Evolutionary conservation across 768 basidiomycete species (phyloP), one percentile per base, ranked within the genome.

Genomic region (Dendrothele bispora): DNA sequence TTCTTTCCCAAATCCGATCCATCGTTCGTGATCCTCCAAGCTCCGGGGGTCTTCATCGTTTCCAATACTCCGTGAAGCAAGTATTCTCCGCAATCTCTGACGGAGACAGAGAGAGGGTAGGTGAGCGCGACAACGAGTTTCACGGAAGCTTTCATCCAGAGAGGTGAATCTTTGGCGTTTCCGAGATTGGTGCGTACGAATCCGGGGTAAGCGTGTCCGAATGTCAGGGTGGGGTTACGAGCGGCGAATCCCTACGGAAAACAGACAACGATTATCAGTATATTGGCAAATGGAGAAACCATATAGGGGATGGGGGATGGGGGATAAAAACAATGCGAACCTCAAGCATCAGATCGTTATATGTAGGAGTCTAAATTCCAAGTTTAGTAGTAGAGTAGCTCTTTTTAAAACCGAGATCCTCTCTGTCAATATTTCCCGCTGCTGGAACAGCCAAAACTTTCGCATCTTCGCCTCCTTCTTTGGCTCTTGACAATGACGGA

Each of bases 381-480:
- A 61, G 58, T 17, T 48, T 55, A 10, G 37, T 14, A 11, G 57
- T 27, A 3, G 46, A 52, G 53, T 58, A 68, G 18, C 41, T 49
- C 54, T 64, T 64, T 59, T 61, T 62, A 39, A 69, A 48, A 6
- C 57, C 63, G 5, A 69, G 55, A 39, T 69, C 63, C 18, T 66
- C 46, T n/a, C 58, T 25, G 48, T 63, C 50, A 14, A 68, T 52
- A 7, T 38, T 20, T 1, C 61, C 61, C 4, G 65, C 60, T 2
- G 50, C 61, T 7, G 68, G 59, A 3, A 69, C 54, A 2, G 64
- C 57, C 53, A 67, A 50, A 25, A 60, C 66, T 48, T 61, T 64
- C 27, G 65, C 66, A 35, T 64, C 60, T 28, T 62, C 61, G 8
- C 57, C 55, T 10, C 6, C 22, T 20, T 47, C 46, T 15, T 32